Conservation (phyloP, 75 land plant genomes). For the Larix kaempferi region DNA sequence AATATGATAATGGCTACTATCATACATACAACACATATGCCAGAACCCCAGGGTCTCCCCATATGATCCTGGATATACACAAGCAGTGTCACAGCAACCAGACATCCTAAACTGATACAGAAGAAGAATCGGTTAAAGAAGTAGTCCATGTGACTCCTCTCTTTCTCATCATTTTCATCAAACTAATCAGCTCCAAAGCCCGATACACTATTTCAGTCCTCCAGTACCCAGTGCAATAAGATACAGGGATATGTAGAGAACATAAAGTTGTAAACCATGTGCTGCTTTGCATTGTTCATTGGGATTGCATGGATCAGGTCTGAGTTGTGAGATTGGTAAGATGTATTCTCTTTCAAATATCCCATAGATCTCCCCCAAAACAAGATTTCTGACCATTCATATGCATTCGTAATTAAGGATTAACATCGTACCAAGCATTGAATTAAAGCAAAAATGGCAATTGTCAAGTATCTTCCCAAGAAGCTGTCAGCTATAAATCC, state of each 20-base stretch:
- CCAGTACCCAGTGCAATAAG: slow-evolving; percentile 75
- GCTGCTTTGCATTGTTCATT: slow-evolving; percentile 34
- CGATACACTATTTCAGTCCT: slow-evolving; percentile 71
- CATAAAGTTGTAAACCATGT: slow-evolving; percentile 29
- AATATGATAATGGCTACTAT: slow-evolving; percentile 51
- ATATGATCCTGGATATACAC: slow-evolving; percentile 86
- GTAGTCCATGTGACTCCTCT: slow-evolving; percentile 59
- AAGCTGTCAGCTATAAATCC: slow-evolving; percentile 87
- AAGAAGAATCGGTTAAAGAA: slow-evolving; percentile 98
- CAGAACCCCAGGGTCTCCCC: slow-evolving; percentile 82
- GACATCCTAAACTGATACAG: slow-evolving; percentile 84
- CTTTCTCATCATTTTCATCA: slow-evolving; percentile 53
- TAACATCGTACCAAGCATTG: slow-evolving; percentile 38
- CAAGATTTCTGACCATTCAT: neutral
- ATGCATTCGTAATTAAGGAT: neutral
- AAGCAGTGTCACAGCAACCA: slow-evolving; percentile 74
- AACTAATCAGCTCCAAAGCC: slow-evolving; percentile 88
- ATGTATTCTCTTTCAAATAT: slow-evolving; percentile 10
- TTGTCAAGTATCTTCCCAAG: slow-evolving; percentile 76
- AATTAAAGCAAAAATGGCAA: slow-evolving; percentile 36
- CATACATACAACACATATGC: slow-evolving; percentile 66
- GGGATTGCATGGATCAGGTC: slow-evolving; percentile 46
- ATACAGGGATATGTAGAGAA: slow-evolving; percentile 59
- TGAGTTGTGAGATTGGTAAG: slow-evolving; percentile 41
- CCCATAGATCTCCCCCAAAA: too few species aligned